phyloP scores from a whole-genome alignment of 2,329 filamentous ascomycete genomes.

The Phyllosticta citribraziliensis region DNA sequence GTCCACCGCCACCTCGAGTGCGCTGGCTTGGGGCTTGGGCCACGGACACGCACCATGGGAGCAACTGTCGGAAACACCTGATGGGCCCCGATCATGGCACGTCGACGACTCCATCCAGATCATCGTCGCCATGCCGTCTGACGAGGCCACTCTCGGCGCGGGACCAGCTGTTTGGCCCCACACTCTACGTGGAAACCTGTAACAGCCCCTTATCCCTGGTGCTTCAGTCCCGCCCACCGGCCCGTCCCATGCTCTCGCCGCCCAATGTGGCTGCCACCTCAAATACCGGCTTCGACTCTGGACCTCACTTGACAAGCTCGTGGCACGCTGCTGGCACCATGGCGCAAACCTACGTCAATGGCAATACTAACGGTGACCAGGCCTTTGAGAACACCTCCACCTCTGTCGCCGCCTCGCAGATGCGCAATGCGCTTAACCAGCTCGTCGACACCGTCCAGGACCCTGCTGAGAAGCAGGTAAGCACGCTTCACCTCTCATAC shows the following conservation, averaged over 20 bases:
- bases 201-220: slow-evolving; percentile 6
- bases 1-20: not conserved
- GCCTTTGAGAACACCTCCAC: slow-evolving; percentile 99
- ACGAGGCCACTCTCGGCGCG: not conserved
- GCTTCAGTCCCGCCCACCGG: not conserved
- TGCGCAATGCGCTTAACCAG: slow-evolving; percentile 94
- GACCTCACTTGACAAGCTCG: not conserved
- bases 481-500: slow-evolving; percentile 13
- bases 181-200: slow-evolving; percentile 10
- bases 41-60: not conserved
- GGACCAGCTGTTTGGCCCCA: slow-evolving; percentile 5
- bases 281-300: not conserved
- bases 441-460: slow-evolving; percentile 85
- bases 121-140: not conserved
- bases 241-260: not conserved
- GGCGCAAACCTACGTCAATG: not conserved
- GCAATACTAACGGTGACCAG: slow-evolving; percentile 36
- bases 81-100: not conserved
- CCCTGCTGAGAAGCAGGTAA: slow-evolving; percentile 66
- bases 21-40: not conserved
- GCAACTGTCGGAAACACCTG: not conserved
- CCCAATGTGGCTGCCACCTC: not conserved
- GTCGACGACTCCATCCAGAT: not conserved
- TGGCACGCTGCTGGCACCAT: slow-evolving; percentile 9
- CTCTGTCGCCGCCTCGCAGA: slow-evolving; percentile 94